Evolutionary conservation across 768 basidiomycete species (phyloP), one percentile per base, ranked within the genome.

Genomic region (Auricularia heimuer): DNA sequence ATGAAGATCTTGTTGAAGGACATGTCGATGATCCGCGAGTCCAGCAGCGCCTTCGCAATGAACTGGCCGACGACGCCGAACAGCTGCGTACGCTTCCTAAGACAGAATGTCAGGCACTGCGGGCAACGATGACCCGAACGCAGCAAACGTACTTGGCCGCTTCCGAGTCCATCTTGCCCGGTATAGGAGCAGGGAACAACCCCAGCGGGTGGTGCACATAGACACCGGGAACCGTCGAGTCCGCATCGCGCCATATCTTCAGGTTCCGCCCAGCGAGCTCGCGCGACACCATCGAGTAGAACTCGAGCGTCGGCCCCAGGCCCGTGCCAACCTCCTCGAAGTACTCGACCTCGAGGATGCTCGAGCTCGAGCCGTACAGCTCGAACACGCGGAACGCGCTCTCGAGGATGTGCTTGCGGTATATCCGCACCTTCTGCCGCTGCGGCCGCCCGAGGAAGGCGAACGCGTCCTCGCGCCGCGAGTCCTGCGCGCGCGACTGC

Each of bases 301-400:
- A 99, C 77, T 99, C 97, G 29, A 98, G 81, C 33, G 97, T 98
- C 6, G 97, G 97, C 2, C 97, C 97, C 11, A 99, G 79, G 21
- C 97, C 97, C 7, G 96, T 98, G 21, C 97, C 97, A 61, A 98
- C 95, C 79, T 99, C 97, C 72, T 97, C 94, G 71, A 98, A 98
- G 77, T 98, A 98, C 77, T 99, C 95, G 62, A 98, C 94, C 74
- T 99, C 97, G 51, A 99, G 83, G 24, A 98, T 86, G 0, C 94
- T 94, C 3, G 90, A 91, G 2, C 92, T 94, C 0, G 92, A 92
- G 1, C 97, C 97, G 70, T 98, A 99, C 62, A 98, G 84, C 72
- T 96, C 94, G 68, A 99, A 92, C 8, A 95, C 92, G 75, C 98
- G 98, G 71, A 95, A 88, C 1, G 94, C 94, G 21, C 94, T 96